Conservation (phyloP, 2,329 filamentous ascomycete genomes). For the Tympanopsis confertula region DNA sequence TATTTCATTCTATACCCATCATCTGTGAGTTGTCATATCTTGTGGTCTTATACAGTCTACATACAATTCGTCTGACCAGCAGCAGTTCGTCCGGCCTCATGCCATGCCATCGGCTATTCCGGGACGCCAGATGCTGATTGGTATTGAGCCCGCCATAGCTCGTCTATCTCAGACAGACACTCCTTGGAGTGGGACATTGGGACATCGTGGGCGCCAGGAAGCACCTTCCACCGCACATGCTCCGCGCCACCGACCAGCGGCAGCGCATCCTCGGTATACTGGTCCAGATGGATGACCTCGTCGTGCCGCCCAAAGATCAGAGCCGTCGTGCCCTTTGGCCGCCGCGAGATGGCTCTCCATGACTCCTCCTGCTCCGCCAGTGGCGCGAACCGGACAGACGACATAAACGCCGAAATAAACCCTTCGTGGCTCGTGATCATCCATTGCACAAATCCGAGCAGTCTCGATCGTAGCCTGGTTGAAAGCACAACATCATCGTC, state of each 20-base stretch:
- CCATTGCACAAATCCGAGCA: slow-evolving; percentile 43
- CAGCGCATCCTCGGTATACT: slow-evolving; percentile 35
- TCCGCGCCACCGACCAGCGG: slow-evolving; percentile 36
- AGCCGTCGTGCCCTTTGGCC: slow-evolving; percentile 27
- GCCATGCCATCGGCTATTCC: too few species aligned
- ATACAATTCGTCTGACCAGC: too few species aligned
- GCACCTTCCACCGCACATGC: slow-evolving; percentile 34
- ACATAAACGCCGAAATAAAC: slow-evolving; percentile 49
- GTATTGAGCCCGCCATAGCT: slow-evolving; percentile 34
- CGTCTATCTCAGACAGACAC: slow-evolving; percentile 32
- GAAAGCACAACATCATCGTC: slow-evolving; percentile 5
- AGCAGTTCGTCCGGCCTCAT: too few species aligned
- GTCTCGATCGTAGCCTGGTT: slow-evolving; percentile 30
- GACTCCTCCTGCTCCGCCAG: slow-evolving; percentile 37
- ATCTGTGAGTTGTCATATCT: too few species aligned
- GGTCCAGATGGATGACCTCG: slow-evolving; percentile 36
- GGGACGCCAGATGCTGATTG: too few species aligned
- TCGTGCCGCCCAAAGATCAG: slow-evolving; percentile 38
- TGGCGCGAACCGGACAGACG: slow-evolving; percentile 39
- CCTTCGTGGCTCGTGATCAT: slow-evolving; percentile 42
- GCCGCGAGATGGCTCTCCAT: slow-evolving; percentile 29
- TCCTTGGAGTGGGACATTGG: slow-evolving; percentile 40
- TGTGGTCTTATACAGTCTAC: too few species aligned
- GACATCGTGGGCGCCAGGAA: slow-evolving; percentile 48
- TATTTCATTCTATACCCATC: too few species aligned